Percentiles rank a stretch among this genome's conserved stretches.
Evolutionary conservation across 306 rosid genomes (phyloP).

Genomic region (Quercus variabilis): DNA sequence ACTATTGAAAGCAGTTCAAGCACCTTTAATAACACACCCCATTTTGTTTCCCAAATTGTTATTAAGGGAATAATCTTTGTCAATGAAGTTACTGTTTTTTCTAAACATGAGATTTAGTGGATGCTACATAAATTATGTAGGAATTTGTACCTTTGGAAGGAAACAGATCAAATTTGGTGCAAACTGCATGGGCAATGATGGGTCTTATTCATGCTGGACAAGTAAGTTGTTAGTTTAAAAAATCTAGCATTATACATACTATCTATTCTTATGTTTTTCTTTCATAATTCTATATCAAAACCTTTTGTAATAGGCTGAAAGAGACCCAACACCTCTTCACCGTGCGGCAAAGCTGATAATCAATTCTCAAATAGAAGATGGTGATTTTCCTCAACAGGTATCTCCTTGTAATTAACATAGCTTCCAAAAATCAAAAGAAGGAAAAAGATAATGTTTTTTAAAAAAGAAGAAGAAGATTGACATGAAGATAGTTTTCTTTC

Average conservation of each 20-base stretch:
- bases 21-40: not conserved
- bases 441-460: not conserved
- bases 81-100: not conserved
- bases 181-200: slow-evolving; percentile 72
- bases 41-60: not conserved
- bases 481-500: too few relatives aligned
- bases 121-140: slow-evolving; percentile 9
- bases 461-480: too few relatives aligned
- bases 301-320: slow-evolving; percentile 35
- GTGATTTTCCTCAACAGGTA: slow-evolving; percentile 74
- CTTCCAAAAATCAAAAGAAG: not conserved
- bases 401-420: not conserved
- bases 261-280: not conserved
- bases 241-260: not conserved
- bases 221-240: slow-evolving; percentile 18
- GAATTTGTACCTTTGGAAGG: slow-evolving; percentile 47
- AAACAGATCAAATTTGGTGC: slow-evolving; percentile 54
- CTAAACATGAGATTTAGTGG: too few relatives aligned
- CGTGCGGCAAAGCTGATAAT: slow-evolving; percentile 50
- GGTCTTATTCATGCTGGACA: slow-evolving; percentile 57
- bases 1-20: not conserved
- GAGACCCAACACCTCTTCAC: slow-evolving; percentile 56
- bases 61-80: not conserved
- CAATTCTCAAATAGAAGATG: slow-evolving; percentile 56
- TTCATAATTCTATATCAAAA: not conserved